These are phyloP conservation scores for Haplosporangium gracile DNA, from an alignment of 192 early-diverging fungal species.

Conservation along the genomic window DNA sequence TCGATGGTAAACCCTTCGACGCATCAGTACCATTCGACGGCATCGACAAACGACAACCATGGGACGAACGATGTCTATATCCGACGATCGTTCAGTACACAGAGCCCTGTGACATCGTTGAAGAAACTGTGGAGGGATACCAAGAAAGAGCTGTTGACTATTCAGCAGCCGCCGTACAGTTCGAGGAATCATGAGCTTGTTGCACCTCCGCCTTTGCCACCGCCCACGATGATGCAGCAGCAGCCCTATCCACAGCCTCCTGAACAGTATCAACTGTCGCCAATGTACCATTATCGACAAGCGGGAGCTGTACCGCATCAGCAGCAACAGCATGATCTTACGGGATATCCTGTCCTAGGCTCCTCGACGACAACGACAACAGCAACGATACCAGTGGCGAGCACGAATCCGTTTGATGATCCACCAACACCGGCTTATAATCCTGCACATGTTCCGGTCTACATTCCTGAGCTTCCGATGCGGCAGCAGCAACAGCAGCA, in stretches of 20 bases:
- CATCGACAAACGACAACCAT: conserved; percentile 24
- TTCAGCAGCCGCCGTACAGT: background rate
- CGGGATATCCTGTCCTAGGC: background rate
- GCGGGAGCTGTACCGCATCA: background rate
- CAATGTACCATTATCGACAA: background rate
- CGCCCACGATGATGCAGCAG: background rate
- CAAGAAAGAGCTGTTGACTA: conserved; percentile 11
- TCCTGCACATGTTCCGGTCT: background rate
- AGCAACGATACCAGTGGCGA: background rate
- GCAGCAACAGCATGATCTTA: background rate
- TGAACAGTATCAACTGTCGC: background rate
- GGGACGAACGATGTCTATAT: conserved; percentile 32
- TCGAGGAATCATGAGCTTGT: conserved; percentile 20
- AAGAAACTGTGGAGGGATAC: conserved; percentile 32
- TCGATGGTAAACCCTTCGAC: background rate
- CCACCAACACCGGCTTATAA: conserved; percentile 3
- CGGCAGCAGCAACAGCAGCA: background rate
- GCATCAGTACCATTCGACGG: background rate
- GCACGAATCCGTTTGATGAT: background rate
- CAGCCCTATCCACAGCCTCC: background rate
- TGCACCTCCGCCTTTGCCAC: conserved; percentile 18
- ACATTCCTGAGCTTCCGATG: background rate
- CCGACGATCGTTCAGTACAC: conserved; percentile 27
- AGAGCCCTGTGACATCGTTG: conserved; percentile 23
- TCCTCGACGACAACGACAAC: background rate